Evolutionary conservation across 305 asterid genomes (phyloP).

Genomic region (Fraxinus velutina): DNA sequence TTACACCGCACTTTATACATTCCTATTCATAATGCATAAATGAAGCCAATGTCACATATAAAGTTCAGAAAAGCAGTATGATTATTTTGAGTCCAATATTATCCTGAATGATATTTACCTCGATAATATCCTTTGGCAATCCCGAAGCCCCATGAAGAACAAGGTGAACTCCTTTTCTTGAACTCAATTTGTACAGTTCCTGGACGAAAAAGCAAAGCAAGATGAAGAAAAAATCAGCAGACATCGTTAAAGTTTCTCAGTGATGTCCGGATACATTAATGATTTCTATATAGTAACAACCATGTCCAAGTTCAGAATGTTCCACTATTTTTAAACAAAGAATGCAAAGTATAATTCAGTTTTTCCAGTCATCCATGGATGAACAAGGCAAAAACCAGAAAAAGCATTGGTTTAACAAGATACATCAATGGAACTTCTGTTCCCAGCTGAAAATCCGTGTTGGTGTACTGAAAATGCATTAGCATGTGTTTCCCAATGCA

Average conservation of each 20-base stretch:
- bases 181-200: conserved; percentile 69
- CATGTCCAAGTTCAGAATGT: not conserved
- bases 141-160: conserved; percentile 99
- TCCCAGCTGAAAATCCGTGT: not conserved
- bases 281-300: not conserved
- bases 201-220: conserved; percentile 26
- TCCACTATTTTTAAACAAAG: not conserved
- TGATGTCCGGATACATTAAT: not conserved
- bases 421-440: not conserved
- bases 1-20: conserved; percentile 70
- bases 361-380: not conserved
- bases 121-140: conserved; percentile 63
- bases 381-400: not conserved
- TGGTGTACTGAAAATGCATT: not conserved
- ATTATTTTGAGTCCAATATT: not conserved
- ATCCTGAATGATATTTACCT: conserved; percentile 42
- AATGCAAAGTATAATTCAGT: not conserved
- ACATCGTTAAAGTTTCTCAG: not conserved
- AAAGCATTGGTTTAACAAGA: not conserved
- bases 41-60: not conserved
- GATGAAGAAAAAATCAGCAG: not conserved
- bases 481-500: not conserved
- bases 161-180: conserved; percentile 65
- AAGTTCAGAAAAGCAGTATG: not conserved
- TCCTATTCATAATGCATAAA: conserved; percentile 41